phyloP scores from a whole-genome alignment of 495 filamentous ascomycete genomes.

The Penicillium egyptiacum region DNA sequence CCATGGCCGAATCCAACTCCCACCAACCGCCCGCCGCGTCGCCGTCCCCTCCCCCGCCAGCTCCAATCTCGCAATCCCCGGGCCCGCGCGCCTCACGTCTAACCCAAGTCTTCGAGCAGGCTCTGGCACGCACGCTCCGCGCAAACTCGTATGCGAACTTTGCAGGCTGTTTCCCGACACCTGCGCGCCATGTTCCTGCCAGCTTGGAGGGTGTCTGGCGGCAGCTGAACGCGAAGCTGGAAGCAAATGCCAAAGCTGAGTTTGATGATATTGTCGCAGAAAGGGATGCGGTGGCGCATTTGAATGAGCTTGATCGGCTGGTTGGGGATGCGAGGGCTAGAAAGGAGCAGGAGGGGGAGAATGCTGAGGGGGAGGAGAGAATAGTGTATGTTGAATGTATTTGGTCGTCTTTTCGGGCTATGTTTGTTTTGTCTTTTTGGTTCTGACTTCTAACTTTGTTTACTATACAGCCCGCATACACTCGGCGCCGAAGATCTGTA shows the following conservation, averaged over 20 bases:
- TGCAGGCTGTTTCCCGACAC: slow-evolving; percentile 82
- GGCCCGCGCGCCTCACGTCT: slow-evolving; percentile 75
- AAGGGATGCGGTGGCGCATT: slow-evolving; percentile 65
- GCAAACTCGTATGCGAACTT: slow-evolving; percentile 79
- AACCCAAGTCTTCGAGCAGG: slow-evolving; percentile 65
- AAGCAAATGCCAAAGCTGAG: slow-evolving; percentile 60
- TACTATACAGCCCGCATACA: slow-evolving; percentile 63
- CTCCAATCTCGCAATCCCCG: slow-evolving; percentile 60
- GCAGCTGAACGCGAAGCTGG: slow-evolving; percentile 66
- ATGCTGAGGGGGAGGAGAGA: slow-evolving; percentile 16
- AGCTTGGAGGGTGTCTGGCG: slow-evolving; percentile 66
- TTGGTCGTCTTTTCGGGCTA: background rate
- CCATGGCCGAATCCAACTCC: slow-evolving; percentile 22
- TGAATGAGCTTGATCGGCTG: slow-evolving; percentile 82
- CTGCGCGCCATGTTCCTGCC: slow-evolving; percentile 66
- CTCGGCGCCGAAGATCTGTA: slow-evolving; percentile 67
- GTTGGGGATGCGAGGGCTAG: slow-evolving; percentile 65
- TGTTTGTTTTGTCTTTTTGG: slow-evolving; percentile 2
- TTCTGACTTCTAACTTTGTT: slow-evolving; percentile 9
- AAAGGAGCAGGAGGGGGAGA: slow-evolving; percentile 42
- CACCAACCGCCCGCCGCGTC: slow-evolving; percentile 27
- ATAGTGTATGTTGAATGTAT: slow-evolving; percentile 38
- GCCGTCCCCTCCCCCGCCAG: slow-evolving; percentile 55
- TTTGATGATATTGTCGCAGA: slow-evolving; percentile 75
- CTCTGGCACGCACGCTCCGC: slow-evolving; percentile 67